Percentiles rank a stretch among this genome's conserved stretches.
Conservation (phyloP, 805 yeast species). For the Yarrowia deformans region DNA sequence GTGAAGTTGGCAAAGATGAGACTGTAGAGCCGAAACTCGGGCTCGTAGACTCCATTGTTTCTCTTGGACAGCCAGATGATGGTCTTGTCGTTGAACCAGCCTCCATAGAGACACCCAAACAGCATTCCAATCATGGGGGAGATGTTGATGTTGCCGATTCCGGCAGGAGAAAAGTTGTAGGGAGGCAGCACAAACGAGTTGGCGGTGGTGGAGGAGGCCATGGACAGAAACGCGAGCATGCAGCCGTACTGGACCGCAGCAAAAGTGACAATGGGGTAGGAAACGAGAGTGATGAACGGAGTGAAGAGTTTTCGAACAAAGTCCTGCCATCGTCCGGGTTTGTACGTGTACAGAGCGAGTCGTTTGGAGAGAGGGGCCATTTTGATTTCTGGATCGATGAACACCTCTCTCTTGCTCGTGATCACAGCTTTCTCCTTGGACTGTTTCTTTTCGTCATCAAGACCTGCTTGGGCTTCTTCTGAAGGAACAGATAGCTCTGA, state of each 20-base stretch:
- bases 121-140: not conserved
- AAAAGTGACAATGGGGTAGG: conserved; percentile 6
- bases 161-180: conserved; percentile 4
- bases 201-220: not conserved
- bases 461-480: too few species aligned
- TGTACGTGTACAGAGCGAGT: not conserved
- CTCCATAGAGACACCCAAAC: not conserved
- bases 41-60: conserved; percentile 1
- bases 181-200: not conserved
- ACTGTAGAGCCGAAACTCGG: not conserved
- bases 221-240: not conserved
- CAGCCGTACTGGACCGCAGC: not conserved
- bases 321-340: not conserved
- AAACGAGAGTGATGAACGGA: not conserved
- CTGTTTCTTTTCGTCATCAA: too few species aligned
- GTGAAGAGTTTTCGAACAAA: not conserved
- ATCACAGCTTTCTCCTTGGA: too few species aligned
- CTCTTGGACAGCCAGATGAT: conserved; percentile 4
- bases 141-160: conserved; percentile 2
- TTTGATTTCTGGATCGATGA: not conserved
- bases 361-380: not conserved
- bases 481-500: not conserved
- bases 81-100: conserved; percentile 8
- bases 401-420: too few species aligned
- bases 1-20: not conserved